A percentile compares a stretch with the other conserved stretches of the same genome.
These are phyloP conservation scores for Curvularia verruculosa DNA, from an alignment of 2,329 filamentous ascomycete species.

Conservation along the genomic window DNA sequence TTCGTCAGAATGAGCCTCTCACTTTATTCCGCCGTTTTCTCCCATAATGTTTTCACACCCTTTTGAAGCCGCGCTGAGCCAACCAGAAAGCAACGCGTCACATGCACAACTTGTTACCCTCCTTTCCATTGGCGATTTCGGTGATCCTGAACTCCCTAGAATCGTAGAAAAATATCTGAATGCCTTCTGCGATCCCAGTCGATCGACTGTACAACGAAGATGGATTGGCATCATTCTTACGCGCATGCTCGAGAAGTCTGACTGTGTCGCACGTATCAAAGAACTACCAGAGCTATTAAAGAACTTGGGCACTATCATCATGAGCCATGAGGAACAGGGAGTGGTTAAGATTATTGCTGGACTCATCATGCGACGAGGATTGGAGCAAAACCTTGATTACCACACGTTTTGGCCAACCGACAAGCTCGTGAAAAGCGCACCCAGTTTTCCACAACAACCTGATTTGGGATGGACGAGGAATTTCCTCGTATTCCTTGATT, in stretches of 20 bases:
- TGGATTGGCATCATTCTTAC: slow-evolving; percentile 43
- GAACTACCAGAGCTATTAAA: slow-evolving; percentile 15
- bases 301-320: slow-evolving; percentile 34
- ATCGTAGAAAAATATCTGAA: slow-evolving; percentile 33
- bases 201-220: slow-evolving; percentile 30
- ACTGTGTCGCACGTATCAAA: slow-evolving; percentile 25
- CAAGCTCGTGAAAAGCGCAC: slow-evolving; percentile 27
- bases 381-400: slow-evolving; percentile 31
- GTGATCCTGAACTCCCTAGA: slow-evolving; percentile 13
- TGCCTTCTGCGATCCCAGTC: slow-evolving; percentile 33
- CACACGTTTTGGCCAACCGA: slow-evolving; percentile 37
- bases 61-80: slow-evolving; percentile 30
- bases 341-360: slow-evolving; percentile 43
- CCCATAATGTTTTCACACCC: slow-evolving; percentile 22
- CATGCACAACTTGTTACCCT: slow-evolving; percentile 26
- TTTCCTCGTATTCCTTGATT: slow-evolving; percentile 40
- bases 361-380: slow-evolving; percentile 35
- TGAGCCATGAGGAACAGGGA: slow-evolving; percentile 30
- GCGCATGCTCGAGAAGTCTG: slow-evolving; percentile 29
- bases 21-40: background rate
- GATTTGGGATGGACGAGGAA: slow-evolving; percentile 32
- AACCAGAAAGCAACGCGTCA: slow-evolving; percentile 29
- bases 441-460: slow-evolving; percentile 30
- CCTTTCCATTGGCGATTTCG: slow-evolving; percentile 18
- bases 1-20: slow-evolving; percentile 12